These are phyloP conservation scores for Talaromyces sp. DNA, from an alignment of 2,329 filamentous ascomycete genomes.

Conservation along the genomic window DNA sequence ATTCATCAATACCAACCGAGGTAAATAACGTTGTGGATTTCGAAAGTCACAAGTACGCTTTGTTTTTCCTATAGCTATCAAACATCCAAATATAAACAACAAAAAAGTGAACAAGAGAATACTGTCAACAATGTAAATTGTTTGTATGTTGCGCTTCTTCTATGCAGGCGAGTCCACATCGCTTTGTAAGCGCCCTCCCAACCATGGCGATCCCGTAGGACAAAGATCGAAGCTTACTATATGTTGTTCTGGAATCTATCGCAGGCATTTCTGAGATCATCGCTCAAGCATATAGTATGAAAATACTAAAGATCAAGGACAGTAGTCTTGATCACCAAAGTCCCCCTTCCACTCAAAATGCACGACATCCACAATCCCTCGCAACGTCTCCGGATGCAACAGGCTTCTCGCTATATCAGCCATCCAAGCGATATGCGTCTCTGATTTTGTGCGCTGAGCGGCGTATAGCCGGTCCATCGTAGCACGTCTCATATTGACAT, in stretches of 20 bases:
- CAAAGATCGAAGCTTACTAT: neutral
- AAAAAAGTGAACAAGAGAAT: neutral
- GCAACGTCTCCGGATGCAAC: neutral
- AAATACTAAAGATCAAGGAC: neutral
- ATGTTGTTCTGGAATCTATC: neutral
- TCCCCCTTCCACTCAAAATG: neutral
- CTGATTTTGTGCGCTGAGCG: neutral
- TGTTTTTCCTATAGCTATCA: too few relatives aligned
- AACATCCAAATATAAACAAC: neutral
- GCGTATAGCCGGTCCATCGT: neutral
- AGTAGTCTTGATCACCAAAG: neutral
- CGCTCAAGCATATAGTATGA: neutral
- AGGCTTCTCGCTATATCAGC: conserved; percentile 4
- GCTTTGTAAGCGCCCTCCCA: too few relatives aligned
- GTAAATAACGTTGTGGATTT: conserved; percentile 10
- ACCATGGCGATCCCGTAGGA: too few relatives aligned
- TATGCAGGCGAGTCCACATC: neutral
- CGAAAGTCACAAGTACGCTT: too few relatives aligned
- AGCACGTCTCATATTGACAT: neutral
- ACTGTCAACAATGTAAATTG: neutral
- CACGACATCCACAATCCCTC: neutral
- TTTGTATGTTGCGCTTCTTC: neutral
- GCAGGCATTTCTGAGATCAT: neutral
- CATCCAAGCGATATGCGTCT: conserved; percentile 1
- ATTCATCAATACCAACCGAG: conserved; percentile 13